Evolutionary conservation across 257 asterid genomes (phyloP).

Genomic region (Linaria vulgaris): DNA sequence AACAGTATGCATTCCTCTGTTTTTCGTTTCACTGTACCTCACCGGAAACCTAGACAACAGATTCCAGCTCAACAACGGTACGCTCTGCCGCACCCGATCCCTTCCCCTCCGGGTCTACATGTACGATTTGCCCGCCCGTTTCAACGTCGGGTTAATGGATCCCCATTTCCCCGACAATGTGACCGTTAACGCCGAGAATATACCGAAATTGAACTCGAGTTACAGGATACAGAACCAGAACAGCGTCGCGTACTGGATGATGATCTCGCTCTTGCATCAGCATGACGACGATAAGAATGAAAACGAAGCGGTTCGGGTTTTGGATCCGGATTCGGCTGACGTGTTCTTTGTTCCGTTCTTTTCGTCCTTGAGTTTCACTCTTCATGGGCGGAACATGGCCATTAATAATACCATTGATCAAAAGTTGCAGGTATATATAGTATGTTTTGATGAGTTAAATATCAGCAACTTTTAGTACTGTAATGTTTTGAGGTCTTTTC

Average conservation of each 20-base stretch:
- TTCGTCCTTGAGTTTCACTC: slow-evolving; percentile 75
- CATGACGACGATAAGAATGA: slow-evolving; percentile 20
- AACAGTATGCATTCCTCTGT: slow-evolving; percentile 38
- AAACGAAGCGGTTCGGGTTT: slow-evolving; percentile 69
- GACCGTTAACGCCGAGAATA: slow-evolving; percentile 37
- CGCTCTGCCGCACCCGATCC: slow-evolving; percentile 32
- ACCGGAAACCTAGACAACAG: slow-evolving; percentile 47
- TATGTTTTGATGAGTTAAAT: too few relatives aligned
- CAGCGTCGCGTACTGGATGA: slow-evolving; percentile 65
- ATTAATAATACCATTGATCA: slow-evolving; percentile 59
- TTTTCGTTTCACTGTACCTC: slow-evolving; percentile 38
- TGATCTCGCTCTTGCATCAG: slow-evolving; percentile 50
- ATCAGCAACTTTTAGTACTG: too few relatives aligned
- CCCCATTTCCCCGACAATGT: slow-evolving; percentile 32
- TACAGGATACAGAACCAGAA: slow-evolving; percentile 48
- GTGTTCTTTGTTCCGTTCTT: slow-evolving; percentile 87
- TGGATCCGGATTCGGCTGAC: slow-evolving; percentile 71
- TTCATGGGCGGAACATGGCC: slow-evolving; percentile 58
- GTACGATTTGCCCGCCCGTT: slow-evolving; percentile 58
- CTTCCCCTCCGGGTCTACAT: slow-evolving; percentile 49
- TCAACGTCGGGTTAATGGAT: slow-evolving; percentile 49
- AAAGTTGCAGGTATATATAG: slow-evolving; percentile 91
- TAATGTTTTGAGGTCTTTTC: too few relatives aligned
- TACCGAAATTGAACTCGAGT: slow-evolving; percentile 52
- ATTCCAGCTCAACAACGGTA: slow-evolving; percentile 32